Evolutionary conservation across 306 rosid species (phyloP), one percentile per base, ranked within the genome.

Genomic region (Phaseolus lunatus): DNA sequence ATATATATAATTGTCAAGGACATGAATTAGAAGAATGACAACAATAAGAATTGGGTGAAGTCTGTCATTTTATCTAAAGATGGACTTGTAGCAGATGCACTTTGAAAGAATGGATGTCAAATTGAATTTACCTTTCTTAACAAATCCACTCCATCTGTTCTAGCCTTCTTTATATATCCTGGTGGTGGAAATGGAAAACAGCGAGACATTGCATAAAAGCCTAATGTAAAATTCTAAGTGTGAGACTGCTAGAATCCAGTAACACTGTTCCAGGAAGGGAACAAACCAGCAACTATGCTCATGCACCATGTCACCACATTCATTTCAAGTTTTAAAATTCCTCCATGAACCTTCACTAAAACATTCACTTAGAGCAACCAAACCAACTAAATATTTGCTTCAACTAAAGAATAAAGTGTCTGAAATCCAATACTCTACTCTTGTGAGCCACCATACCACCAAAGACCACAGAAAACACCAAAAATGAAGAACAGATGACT

Each of bases 161-260:
- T 83, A 82, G 84, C 79, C 85, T 87, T 89, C 90, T 90, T 95
- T 87, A 86, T 92, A 89, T 92, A 95, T 84, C 97, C 98, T 22
- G 93, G 92, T 48, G 96, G 97, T 41, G 93, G 96, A 84, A 95
- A 95, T 72, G 98, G 92, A 88, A 88, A 95, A 90, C 98, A 95
- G 82, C 98, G 98, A 82, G 97, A 95, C 98, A 95, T 95, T 84
- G 98, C 93, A 89, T 89, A 86, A 79, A 90, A 78, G 75, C 88
- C 76, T 67, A 78, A 85, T 71, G 59, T 63, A 54, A 75, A 84
- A 73, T 50, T 84, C 86, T 77, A 74, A 62, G 79, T 67, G 50
- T 73, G 80, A 86, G 62, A 85, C 82, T 74, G 86, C 59, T 82
- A 23, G 79, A 84, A 82, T 86, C 76, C 84, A 78, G 86, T 39